phyloP scores from a whole-genome alignment of 306 rosid genomes.

The Lotus japonicus region DNA sequence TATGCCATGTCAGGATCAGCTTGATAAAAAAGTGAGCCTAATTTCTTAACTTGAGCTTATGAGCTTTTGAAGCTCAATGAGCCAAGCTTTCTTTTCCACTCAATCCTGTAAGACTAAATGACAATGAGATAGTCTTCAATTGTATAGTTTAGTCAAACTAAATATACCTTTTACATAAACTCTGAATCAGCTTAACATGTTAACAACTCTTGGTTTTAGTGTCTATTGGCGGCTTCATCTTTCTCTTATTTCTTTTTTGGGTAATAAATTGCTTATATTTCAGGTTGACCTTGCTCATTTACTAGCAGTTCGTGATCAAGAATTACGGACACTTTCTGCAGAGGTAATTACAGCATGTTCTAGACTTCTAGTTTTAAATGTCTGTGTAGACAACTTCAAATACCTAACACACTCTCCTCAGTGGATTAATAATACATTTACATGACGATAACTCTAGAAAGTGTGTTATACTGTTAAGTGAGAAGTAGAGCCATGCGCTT shows the following conservation, averaged over 20 bases:
- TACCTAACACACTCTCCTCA: not conserved
- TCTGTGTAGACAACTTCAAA: not conserved
- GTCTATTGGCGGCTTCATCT: not conserved
- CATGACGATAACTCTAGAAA: not conserved
- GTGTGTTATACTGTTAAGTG: not conserved
- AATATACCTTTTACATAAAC: not conserved
- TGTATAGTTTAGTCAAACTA: not conserved
- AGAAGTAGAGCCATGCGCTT: not conserved
- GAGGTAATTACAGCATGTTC: conserved; percentile 53
- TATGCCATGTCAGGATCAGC: not conserved
- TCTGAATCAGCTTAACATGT: not conserved
- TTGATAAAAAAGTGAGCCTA: not conserved
- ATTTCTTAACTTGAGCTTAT: not conserved
- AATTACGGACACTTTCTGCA: conserved; percentile 85
- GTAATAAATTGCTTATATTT: conserved; percentile 19
- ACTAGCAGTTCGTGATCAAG: conserved; percentile 97
- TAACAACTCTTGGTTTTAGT: not conserved
- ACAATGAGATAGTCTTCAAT: not conserved
- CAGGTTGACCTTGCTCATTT: conserved; percentile 99
- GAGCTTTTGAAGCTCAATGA: not conserved
- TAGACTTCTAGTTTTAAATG: conserved; percentile 10
- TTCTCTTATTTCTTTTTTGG: not conserved
- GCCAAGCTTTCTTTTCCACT: not conserved
- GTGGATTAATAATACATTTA: not conserved
- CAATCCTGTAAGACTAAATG: not conserved